These are phyloP conservation scores for Colletotrichum higginsianum DNA, from an alignment of 2,329 filamentous ascomycete species.

Conservation along the genomic window DNA sequence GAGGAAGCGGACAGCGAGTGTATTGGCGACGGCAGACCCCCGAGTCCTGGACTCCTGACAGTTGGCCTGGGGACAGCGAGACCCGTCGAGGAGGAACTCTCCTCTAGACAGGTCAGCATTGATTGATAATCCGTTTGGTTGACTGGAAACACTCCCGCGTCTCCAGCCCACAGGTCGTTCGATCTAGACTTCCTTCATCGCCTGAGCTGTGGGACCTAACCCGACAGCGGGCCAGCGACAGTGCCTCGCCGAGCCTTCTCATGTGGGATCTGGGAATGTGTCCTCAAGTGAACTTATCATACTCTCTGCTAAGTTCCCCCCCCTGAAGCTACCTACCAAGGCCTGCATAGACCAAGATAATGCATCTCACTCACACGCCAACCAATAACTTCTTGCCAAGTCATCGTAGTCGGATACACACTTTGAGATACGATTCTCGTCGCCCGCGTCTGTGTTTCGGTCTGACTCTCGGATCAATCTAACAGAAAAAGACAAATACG, in stretches of 20 bases:
- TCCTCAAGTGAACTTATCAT: background rate
- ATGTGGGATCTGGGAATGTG: background rate
- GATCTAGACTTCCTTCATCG: conserved; percentile 7
- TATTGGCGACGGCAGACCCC: conserved; percentile 59
- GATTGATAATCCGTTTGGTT: conserved; percentile 14
- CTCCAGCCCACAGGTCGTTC: background rate
- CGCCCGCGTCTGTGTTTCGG: background rate
- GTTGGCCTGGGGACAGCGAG: too few relatives aligned
- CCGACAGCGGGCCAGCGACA: background rate
- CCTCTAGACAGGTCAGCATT: background rate
- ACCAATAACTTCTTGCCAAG: background rate
- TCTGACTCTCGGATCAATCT: background rate
- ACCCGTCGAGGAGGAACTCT: background rate
- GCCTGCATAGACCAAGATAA: conserved; percentile 18
- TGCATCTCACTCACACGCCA: too few relatives aligned
- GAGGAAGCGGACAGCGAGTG: conserved; percentile 60
- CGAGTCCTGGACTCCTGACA: too few relatives aligned
- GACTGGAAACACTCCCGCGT: conserved; percentile 7
- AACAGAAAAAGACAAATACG: background rate
- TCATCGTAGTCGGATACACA: conserved; percentile 14
- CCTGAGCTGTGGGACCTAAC: background rate
- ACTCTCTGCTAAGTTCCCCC: background rate
- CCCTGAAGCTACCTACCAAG: background rate
- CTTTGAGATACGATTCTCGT: conserved; percentile 7
- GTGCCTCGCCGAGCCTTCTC: background rate